phyloP scores from a whole-genome alignment of 1,284 basidiomycete species.

The Psilocybe mexicana region DNA sequence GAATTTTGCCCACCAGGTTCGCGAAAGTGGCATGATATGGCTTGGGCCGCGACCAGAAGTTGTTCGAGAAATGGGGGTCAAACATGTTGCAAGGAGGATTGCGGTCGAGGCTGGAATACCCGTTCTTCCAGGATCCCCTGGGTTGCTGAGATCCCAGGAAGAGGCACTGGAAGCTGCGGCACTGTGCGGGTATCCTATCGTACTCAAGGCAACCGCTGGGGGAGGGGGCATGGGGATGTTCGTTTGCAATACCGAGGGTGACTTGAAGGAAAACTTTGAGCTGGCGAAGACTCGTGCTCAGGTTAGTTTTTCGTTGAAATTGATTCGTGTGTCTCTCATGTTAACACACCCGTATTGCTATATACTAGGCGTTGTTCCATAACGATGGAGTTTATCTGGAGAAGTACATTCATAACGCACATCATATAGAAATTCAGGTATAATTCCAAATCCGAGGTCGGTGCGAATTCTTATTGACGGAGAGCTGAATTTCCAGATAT shows the following conservation, averaged over 20 bases:
- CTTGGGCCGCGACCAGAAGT: constrained; percentile 58
- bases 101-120: constrained; percentile 51
- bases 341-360: not conserved
- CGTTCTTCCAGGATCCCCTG: constrained; percentile 60
- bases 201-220: constrained; percentile 71
- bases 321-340: too few species aligned
- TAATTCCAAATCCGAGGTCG: not conserved
- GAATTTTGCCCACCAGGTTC: constrained; percentile 52
- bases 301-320: constrained; percentile 32
- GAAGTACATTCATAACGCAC: constrained; percentile 53
- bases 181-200: constrained; percentile 58
- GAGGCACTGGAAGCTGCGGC: constrained; percentile 45
- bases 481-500: constrained; percentile 40
- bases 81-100: constrained; percentile 58
- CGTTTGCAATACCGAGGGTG: constrained; percentile 48
- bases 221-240: constrained; percentile 75
- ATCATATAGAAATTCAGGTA: constrained; percentile 72
- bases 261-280: constrained; percentile 40
- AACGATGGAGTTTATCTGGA: constrained; percentile 63
- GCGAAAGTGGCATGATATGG: constrained; percentile 55
- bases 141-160: constrained; percentile 41
- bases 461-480: not conserved
- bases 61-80: constrained; percentile 61
- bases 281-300: constrained; percentile 44
- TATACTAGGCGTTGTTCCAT: constrained; percentile 48